Percentiles rank a stretch among this genome's conserved stretches.
phyloP scores from a whole-genome alignment of 2,329 filamentous ascomycete genomes.

The Epichloe elymi region DNA sequence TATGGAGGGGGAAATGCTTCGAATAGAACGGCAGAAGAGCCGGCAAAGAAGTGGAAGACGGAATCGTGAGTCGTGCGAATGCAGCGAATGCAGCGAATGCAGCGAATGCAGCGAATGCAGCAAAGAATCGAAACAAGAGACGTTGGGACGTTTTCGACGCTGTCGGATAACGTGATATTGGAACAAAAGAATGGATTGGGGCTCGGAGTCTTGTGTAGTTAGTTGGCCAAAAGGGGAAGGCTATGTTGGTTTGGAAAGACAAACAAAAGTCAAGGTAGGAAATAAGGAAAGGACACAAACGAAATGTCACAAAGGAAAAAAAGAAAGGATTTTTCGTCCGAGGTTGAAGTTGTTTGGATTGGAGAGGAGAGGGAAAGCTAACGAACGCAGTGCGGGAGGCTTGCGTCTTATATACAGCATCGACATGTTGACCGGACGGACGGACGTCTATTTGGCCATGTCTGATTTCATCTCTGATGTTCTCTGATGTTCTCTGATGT shows the following conservation, averaged over 20 bases:
- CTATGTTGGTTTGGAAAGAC: background rate
- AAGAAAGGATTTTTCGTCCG: conserved; percentile 5
- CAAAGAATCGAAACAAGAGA: background rate
- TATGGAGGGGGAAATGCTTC: conserved; percentile 28
- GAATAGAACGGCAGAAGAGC: conserved; percentile 26
- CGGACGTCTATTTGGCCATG: background rate
- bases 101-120: no score
- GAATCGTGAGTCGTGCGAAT: conserved; percentile 16
- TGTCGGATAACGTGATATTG: no score
- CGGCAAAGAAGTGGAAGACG: conserved; percentile 16
- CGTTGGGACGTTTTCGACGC: background rate
- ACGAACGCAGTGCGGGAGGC: background rate
- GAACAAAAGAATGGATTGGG: no score
- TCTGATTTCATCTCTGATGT: background rate
- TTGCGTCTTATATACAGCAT: conserved; percentile 3
- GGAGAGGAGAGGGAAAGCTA: background rate
- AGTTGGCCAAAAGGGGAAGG: no score
- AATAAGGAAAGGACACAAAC: conserved; percentile 12
- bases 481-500: no score
- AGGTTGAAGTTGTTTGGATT: background rate
- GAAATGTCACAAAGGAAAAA: conserved; percentile 7
- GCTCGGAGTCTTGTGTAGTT: no score
- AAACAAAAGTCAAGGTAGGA: conserved; percentile 11
- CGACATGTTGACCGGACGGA: background rate
- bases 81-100: no score